phyloP scores from a whole-genome alignment of 148 eudicot genomes.

The Diospyros kaki region DNA sequence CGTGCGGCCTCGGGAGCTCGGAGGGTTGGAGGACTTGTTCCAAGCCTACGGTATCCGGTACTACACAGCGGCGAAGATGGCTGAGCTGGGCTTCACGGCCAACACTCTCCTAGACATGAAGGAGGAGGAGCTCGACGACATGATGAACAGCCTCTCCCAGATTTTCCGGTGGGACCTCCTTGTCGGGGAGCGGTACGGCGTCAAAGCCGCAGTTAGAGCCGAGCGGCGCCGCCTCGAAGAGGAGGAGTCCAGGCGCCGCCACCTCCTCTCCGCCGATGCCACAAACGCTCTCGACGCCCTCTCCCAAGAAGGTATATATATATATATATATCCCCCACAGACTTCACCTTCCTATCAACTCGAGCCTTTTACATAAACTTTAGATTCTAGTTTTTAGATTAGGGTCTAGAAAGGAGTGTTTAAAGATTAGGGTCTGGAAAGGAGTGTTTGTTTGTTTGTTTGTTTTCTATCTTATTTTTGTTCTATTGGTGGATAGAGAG shows the following conservation, averaged over 20 bases:
- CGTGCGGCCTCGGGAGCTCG: conserved; percentile 32
- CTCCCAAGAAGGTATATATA: conserved; percentile 70
- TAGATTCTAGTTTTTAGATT: too few relatives aligned
- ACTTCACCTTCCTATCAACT: neutral
- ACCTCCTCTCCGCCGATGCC: conserved; percentile 37
- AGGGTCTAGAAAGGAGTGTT: too few relatives aligned
- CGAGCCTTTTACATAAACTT: too few relatives aligned
- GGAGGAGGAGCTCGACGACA: conserved; percentile 90
- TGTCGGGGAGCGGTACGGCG: conserved; percentile 91
- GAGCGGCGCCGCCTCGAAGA: conserved; percentile 81
- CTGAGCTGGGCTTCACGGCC: conserved; percentile 88
- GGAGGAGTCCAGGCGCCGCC: conserved; percentile 56
- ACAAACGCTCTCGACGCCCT: conserved; percentile 65
- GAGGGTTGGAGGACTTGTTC: conserved; percentile 73
- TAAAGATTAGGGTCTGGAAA: too few relatives aligned
- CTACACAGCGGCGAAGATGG: conserved; percentile 77
- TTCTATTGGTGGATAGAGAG: neutral
- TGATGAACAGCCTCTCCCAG: conserved; percentile 79
- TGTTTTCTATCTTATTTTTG: neutral
- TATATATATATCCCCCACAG: too few relatives aligned
- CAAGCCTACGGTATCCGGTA: conserved; percentile 79
- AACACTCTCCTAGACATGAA: conserved; percentile 81
- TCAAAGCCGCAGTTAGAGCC: conserved; percentile 80
- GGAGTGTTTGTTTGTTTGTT: neutral
- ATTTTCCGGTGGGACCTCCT: conserved; percentile 82